Conservation (phyloP, 768 basidiomycete species). For the Inosperma sp. region DNA sequence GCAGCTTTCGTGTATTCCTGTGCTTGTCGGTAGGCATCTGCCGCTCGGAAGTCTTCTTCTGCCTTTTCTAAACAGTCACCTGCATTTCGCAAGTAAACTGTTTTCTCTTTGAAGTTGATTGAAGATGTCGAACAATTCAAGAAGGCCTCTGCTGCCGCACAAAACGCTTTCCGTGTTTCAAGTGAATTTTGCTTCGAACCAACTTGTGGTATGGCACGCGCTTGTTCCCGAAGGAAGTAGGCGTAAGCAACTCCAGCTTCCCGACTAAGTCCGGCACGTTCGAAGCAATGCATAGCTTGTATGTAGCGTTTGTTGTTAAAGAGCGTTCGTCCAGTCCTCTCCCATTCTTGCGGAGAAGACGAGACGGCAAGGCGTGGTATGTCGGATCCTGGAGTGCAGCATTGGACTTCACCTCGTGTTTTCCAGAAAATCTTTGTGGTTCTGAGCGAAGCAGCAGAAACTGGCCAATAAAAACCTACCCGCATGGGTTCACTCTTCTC, state of each 20-base stretch:
- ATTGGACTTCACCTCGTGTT: conserved; percentile 42
- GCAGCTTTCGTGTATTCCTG: conserved; percentile 44
- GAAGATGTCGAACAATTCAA: conserved; percentile 33
- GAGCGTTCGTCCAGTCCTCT: conserved; percentile 30
- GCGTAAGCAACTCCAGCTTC: conserved; percentile 48
- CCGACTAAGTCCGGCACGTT: conserved; percentile 37
- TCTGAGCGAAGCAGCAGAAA: neutral
- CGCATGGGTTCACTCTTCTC: conserved; percentile 54
- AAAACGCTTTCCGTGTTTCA: conserved; percentile 33
- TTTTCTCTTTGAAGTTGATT: conserved; percentile 21
- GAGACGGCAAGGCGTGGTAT: conserved; percentile 49
- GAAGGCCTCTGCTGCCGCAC: conserved; percentile 48
- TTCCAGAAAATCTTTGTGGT: conserved; percentile 30
- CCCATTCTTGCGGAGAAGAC: conserved; percentile 45
- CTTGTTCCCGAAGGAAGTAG: conserved; percentile 49
- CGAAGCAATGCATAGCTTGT: conserved; percentile 27
- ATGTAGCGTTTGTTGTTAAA: conserved; percentile 42
- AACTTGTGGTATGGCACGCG: conserved; percentile 35
- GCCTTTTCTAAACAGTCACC: conserved; percentile 45
- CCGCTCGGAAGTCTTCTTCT: conserved; percentile 40
- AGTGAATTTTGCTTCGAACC: conserved; percentile 33
- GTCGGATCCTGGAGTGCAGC: conserved; percentile 44
- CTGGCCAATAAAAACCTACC: conserved; percentile 31
- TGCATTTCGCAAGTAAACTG: conserved; percentile 38
- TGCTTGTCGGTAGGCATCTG: conserved; percentile 38